phyloP scores from a whole-genome alignment of 202 grass and related monocot genomes.

The Brachypodium distachyon region DNA sequence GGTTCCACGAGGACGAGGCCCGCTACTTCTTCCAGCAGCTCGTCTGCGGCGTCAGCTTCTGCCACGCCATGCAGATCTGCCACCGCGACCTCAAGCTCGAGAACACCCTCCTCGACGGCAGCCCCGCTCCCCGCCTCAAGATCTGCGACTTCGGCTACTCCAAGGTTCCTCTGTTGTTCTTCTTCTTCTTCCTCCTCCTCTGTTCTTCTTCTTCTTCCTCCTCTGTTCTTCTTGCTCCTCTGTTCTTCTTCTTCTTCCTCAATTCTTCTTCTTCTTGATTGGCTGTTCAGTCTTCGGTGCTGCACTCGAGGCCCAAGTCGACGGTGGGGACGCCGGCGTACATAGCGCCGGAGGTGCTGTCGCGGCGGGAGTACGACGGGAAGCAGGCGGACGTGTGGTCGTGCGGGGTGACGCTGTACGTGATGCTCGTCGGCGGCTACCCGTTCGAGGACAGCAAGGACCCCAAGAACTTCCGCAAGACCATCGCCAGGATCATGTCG shows the following conservation, averaged over 20 bases:
- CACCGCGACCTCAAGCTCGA: constrained; percentile 94
- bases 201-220: background rate
- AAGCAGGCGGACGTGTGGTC: constrained; percentile 98
- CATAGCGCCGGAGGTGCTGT: constrained; percentile 84
- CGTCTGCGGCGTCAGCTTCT: constrained; percentile 80
- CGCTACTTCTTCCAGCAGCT: constrained; percentile 96
- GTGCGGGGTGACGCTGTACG: constrained; percentile 83
- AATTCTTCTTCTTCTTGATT: too few species aligned
- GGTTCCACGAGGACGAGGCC: constrained; percentile 91
- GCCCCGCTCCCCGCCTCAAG: constrained; percentile 76
- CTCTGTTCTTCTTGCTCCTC: background rate
- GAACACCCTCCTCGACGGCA: constrained; percentile 90
- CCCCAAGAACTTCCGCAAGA: constrained; percentile 81
- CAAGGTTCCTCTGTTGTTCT: constrained; percentile 30
- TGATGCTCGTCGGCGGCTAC: constrained; percentile 89
- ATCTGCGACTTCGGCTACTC: constrained; percentile 99
- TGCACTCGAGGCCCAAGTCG: constrained; percentile 70
- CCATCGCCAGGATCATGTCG: constrained; percentile 52
- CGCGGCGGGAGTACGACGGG: constrained; percentile 60
- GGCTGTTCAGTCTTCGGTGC: constrained; percentile 26
- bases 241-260: too few species aligned
- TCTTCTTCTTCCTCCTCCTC: background rate
- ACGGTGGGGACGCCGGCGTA: constrained; percentile 85
- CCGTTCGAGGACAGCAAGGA: constrained; percentile 85
- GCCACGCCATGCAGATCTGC: constrained; percentile 87